These are phyloP conservation scores for Senna tora DNA, from an alignment of 306 rosid genomes.

Conservation along the genomic window DNA sequence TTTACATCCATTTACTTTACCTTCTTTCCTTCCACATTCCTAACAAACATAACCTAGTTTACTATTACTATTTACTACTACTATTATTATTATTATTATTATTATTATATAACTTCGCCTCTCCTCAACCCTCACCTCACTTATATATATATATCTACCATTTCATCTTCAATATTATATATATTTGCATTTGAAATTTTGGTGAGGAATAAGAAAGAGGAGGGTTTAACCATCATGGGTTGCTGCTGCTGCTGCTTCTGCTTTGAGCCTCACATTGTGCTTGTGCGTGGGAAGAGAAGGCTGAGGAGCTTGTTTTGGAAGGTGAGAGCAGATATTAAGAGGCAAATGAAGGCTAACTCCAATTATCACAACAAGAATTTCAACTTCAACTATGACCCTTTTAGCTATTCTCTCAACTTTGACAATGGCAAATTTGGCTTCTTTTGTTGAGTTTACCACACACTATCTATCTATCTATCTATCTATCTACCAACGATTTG, in stretches of 20 bases:
- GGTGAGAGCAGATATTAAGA: slow-evolving; percentile 52
- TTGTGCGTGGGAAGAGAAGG: slow-evolving; percentile 48
- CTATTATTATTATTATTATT: too few species aligned
- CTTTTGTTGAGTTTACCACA: slow-evolving; percentile 49
- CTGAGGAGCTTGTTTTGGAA: slow-evolving; percentile 59
- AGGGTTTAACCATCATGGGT: neutral
- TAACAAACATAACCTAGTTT: too few species aligned
- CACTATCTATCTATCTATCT: too few species aligned
- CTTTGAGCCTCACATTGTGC: slow-evolving; percentile 42
- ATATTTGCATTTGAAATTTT: neutral
- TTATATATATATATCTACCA: neutral
- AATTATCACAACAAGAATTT: slow-evolving; percentile 38
- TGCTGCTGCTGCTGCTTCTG: slow-evolving; percentile 18
- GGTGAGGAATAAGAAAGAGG: neutral
- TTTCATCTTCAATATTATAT: neutral
- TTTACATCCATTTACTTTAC: too few species aligned
- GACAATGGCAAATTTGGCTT: slow-evolving; percentile 62
- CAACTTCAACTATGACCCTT: slow-evolving; percentile 62
- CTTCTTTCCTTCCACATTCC: too few species aligned
- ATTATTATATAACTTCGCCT: too few species aligned
- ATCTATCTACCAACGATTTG: too few species aligned
- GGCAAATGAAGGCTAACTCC: slow-evolving; percentile 38
- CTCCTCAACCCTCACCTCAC: neutral
- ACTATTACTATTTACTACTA: too few species aligned
- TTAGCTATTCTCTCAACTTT: slow-evolving; percentile 71